Evolutionary conservation across 2,329 filamentous ascomycete genomes (phyloP).

Genomic region (Endoconidiophora laricicola): DNA sequence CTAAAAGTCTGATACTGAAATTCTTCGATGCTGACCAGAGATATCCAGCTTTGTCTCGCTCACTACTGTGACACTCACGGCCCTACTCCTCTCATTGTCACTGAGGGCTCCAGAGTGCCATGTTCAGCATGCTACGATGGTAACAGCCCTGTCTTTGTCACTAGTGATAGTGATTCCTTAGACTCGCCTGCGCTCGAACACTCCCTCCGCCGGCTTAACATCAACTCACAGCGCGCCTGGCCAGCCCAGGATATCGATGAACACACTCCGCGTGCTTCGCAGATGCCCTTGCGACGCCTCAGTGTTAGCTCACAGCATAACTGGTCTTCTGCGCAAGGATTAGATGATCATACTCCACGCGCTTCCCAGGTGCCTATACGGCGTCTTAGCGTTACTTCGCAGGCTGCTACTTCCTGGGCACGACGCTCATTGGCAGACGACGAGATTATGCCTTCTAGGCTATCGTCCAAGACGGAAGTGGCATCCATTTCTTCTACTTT

Average conservation of each 20-base stretch:
- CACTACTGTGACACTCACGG: constrained; percentile 57
- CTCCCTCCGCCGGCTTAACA: constrained; percentile 4
- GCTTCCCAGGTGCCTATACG: constrained; percentile 14
- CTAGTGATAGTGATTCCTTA: constrained; percentile 1
- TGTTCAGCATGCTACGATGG: constrained; percentile 42
- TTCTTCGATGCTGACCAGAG: constrained; percentile 11
- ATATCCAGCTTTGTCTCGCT: constrained; percentile 47
- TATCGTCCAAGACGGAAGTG: too few species aligned
- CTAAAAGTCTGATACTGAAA: background rate
- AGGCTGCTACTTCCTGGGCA: constrained; percentile 10
- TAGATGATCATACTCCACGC: background rate
- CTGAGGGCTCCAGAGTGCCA: constrained; percentile 44
- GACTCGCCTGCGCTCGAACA: constrained; percentile 6
- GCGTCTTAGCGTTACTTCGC: background rate
- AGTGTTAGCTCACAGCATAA: background rate
- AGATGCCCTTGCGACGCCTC: background rate
- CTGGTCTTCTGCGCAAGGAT: too few species aligned
- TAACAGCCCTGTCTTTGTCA: constrained; percentile 18
- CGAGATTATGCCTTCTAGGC: too few species aligned
- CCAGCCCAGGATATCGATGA: constrained; percentile 5
- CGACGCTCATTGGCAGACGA: constrained; percentile 22
- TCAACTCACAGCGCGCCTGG: background rate
- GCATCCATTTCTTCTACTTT: constrained; percentile 17
- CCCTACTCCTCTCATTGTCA: constrained; percentile 53
- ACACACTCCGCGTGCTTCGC: constrained; percentile 14